Percentiles rank a stretch among this genome's conserved stretches.
Evolutionary conservation across 139 green algal species (phyloP).

Genomic region (Dunaliella sp.): DNA sequence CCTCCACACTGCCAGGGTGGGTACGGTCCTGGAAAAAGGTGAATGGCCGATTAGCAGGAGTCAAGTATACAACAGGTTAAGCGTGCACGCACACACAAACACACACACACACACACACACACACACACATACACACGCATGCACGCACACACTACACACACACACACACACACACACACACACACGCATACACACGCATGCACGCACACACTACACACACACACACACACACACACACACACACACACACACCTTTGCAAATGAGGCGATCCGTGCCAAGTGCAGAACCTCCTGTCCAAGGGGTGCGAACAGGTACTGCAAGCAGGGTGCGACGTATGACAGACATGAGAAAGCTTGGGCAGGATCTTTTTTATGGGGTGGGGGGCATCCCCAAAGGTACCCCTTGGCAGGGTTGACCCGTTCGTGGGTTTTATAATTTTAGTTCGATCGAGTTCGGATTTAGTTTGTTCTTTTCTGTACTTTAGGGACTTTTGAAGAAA

Average conservation of each 20-base stretch:
- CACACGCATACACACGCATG: too few relatives aligned
- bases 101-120: neutral
- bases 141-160: neutral
- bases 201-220: neutral
- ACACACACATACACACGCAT: neutral
- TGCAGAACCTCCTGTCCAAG: neutral
- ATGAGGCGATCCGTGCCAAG: constrained; percentile 18
- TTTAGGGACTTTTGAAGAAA: too few relatives aligned
- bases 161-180: neutral
- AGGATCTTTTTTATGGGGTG: too few relatives aligned
- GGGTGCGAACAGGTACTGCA: constrained; percentile 29
- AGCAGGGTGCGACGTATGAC: too few relatives aligned
- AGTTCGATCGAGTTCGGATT: too few relatives aligned
- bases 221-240: neutral
- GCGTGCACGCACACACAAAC: neutral
- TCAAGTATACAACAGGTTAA: neutral
- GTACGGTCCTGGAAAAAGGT: constrained; percentile 31
- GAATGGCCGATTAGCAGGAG: too few relatives aligned
- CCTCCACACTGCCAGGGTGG: constrained; percentile 29
- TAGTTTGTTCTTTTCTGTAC: too few relatives aligned
- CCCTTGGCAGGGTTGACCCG: too few relatives aligned
- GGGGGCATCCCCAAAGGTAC: too few relatives aligned
- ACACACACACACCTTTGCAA: constrained; percentile 14
- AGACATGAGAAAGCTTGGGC: too few relatives aligned
- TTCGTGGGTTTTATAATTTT: too few relatives aligned